Evolutionary conservation across 805 yeast species (phyloP).

Genomic region (Saccharomycopsis olivae): DNA sequence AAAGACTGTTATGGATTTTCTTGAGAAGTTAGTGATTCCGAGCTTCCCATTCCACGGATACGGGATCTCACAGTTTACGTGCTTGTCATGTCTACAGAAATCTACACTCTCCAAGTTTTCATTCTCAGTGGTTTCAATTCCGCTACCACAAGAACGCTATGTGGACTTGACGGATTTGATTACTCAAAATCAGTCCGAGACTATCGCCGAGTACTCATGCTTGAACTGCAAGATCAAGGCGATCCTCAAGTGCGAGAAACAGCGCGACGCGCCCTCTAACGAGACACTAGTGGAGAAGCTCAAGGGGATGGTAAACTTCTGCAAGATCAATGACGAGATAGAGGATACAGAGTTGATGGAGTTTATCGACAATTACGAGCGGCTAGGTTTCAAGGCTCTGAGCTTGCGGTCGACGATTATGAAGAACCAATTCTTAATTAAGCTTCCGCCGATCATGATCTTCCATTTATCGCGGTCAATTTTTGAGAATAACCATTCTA

Average conservation of each 20-base stretch:
- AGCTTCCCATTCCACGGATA: constrained; percentile 68
- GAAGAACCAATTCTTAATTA: constrained; percentile 49
- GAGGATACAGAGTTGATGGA: constrained; percentile 35
- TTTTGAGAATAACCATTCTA: constrained; percentile 52
- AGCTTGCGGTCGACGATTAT: constrained; percentile 53
- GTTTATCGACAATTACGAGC: constrained; percentile 37
- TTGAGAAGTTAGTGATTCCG: constrained; percentile 30
- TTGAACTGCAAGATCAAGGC: constrained; percentile 49
- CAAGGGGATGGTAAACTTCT: constrained; percentile 27
- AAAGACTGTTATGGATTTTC: background rate
- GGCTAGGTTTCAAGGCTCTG: constrained; percentile 33
- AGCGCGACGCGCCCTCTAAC: constrained; percentile 9
- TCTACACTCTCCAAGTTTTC: constrained; percentile 47
- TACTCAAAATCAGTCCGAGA: constrained; percentile 47
- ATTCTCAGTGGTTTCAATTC: constrained; percentile 49
- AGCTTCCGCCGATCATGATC: constrained; percentile 61
- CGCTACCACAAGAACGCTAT: constrained; percentile 51
- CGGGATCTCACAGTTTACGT: constrained; percentile 54
- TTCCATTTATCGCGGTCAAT: constrained; percentile 84
- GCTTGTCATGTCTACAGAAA: constrained; percentile 61
- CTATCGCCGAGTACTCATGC: constrained; percentile 75
- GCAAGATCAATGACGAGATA: constrained; percentile 56
- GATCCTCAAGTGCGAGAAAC: constrained; percentile 28
- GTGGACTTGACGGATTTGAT: constrained; percentile 46
- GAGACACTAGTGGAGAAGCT: constrained; percentile 20